Base-by-base conservation (phyloP, 805 yeast genomes). In the Pichia eremophila region DNA sequence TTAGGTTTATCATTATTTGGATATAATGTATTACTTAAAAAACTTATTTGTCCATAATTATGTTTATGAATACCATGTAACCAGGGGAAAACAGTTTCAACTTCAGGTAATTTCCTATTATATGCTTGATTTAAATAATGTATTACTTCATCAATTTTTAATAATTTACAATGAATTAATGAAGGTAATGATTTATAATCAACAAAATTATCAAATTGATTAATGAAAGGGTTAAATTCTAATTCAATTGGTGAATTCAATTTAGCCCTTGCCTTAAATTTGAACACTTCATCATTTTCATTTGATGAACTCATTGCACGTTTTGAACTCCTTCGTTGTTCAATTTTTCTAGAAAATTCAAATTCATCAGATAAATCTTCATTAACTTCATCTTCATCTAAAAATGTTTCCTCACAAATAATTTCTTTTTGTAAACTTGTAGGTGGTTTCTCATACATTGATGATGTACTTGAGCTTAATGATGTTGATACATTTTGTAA, bases 11-110 rank as follows among this genome's bases (percentile, higher is more conserved):
- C 25, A 35, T 40, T 43, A 8, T 9, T n/a, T 37, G 45, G 12
- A 40, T 48, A 39, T 41, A 40, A 37, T 38, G 45, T 51, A 57
- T 55, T 61, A 15, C 64, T 53, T 39, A 65, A 55, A 63, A 78
- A 68, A 62, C 72, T 66, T 40, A 73, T 64, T 57, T 79, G 84
- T 25, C 81, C 76, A 39, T 72, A 67, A 57, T 79, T 78, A 35
- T 72, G 69, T 14, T 70, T 71, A 51, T 82, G 79, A 40, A 85
- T 69, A 0, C 95, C 93, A 61, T 90, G 96, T 27, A 87, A 69
- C 96, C 96, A 89, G 0, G 97, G 97, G 57, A 89, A 90, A 73
- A 90, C 77, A 11, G 59, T 58, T 25, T 71, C 74, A 18, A 90
- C 82, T 4, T 75, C 76, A 0, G 96, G 95, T 39, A 82, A 58